phyloP scores from a whole-genome alignment of 768 basidiomycete species.

The Phylloporus arenicola region DNA sequence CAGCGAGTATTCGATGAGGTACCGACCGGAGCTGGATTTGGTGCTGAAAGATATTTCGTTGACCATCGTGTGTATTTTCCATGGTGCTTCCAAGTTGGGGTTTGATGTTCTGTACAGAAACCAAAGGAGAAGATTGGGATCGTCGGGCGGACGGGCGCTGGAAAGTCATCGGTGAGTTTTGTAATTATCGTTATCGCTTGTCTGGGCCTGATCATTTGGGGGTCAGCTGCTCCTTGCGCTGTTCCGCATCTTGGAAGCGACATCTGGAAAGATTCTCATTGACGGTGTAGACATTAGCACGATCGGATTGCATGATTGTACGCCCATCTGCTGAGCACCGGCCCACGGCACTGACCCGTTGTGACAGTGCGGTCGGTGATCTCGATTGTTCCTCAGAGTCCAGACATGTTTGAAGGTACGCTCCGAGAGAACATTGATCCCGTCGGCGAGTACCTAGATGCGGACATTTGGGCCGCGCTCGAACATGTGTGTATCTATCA shows the following conservation, averaged over 20 bases:
- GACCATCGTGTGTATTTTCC: conserved; percentile 45
- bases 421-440: conserved; percentile 90
- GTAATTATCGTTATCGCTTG: neutral
- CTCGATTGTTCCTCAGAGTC: conserved; percentile 82
- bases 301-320: conserved; percentile 62
- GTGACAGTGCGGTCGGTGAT: conserved; percentile 61
- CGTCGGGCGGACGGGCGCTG: conserved; percentile 75
- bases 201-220: neutral
- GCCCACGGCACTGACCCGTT: neutral
- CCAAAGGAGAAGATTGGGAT: conserved; percentile 88
- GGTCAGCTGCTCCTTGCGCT: conserved; percentile 59
- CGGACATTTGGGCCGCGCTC: conserved; percentile 83
- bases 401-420: conserved; percentile 67
- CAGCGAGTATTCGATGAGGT: conserved; percentile 70
- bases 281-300: conserved; percentile 74
- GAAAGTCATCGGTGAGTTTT: conserved; percentile 63
- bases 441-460: conserved; percentile 64
- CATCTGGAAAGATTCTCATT: conserved; percentile 59
- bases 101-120: conserved; percentile 37
- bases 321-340: conserved; percentile 1
- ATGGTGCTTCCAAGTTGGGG: neutral
- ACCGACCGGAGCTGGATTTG: conserved; percentile 74
- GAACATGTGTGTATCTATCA: conserved; percentile 42
- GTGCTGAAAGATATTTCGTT: conserved; percentile 75
- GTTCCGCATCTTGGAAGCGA: conserved; percentile 73